A percentile compares a stretch with the other conserved stretches of the same genome.
These are phyloP conservation scores for Calonectria leucothoes DNA, from an alignment of 2,329 filamentous ascomycete genomes.

Conservation along the genomic window DNA sequence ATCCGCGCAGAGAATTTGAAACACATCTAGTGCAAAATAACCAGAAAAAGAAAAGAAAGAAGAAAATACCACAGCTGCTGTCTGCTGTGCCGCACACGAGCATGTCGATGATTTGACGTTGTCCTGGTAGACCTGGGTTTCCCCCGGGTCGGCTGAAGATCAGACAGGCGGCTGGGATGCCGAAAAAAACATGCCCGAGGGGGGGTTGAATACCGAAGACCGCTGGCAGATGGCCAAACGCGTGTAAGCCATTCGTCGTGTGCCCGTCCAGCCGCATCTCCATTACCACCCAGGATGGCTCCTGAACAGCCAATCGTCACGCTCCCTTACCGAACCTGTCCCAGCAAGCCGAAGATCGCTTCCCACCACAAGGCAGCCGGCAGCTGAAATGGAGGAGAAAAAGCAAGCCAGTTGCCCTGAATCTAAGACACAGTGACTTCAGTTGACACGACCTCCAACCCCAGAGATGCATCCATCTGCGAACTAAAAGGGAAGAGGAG, in stretches of 20 bases:
- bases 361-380: slow-evolving; percentile 15
- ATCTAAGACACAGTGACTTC: slow-evolving; percentile 32
- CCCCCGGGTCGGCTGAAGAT: slow-evolving; percentile 26
- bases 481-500: background rate
- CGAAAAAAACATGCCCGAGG: slow-evolving; percentile 28
- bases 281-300: slow-evolving; percentile 17
- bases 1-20: slow-evolving; percentile 11
- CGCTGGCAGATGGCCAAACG: slow-evolving; percentile 22
- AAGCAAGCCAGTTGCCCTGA: slow-evolving; percentile 30
- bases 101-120: slow-evolving; percentile 22
- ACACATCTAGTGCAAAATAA: slow-evolving; percentile 4
- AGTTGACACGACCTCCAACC: slow-evolving; percentile 18
- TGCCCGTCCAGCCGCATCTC: slow-evolving; percentile 28
- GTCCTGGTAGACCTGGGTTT: slow-evolving; percentile 19
- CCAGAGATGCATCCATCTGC: background rate
- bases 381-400: slow-evolving; percentile 19
- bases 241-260: slow-evolving; percentile 31
- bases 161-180: slow-evolving; percentile 22
- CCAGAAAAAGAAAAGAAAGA: slow-evolving; percentile 6
- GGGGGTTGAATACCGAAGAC: slow-evolving; percentile 25
- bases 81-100: slow-evolving; percentile 22
- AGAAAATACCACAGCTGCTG: slow-evolving; percentile 10
- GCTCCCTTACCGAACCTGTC: slow-evolving; percentile 18
- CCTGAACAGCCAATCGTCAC: slow-evolving; percentile 26
- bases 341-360: slow-evolving; percentile 30